phyloP scores from a whole-genome alignment of 202 grass and related monocot species.

The Zizania palustris region DNA sequence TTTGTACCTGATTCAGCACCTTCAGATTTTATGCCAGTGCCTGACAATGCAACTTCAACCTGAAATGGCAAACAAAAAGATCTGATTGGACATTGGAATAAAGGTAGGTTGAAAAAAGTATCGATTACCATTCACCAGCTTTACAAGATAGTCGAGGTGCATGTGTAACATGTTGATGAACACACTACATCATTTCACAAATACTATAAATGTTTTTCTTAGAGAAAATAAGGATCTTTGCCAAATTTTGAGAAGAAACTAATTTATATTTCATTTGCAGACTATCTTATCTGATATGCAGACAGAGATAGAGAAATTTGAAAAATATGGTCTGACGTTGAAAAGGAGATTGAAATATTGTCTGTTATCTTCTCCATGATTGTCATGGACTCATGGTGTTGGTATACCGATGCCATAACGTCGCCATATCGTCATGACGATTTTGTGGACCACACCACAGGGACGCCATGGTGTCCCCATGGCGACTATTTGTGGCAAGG shows the following conservation, averaged over 20 bases:
- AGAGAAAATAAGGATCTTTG: neutral
- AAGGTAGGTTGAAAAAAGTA: slow-evolving; percentile 10
- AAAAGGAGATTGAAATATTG: neutral
- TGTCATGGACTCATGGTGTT: no score
- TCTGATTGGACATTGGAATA: neutral
- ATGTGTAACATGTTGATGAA: neutral
- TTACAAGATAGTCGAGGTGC: slow-evolving; percentile 6
- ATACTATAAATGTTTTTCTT: neutral
- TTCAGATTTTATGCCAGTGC: slow-evolving; percentile 67
- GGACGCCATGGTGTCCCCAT: no score
- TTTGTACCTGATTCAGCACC: slow-evolving; percentile 63
- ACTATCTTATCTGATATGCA: neutral
- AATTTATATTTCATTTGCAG: neutral
- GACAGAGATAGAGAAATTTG: slow-evolving; percentile 13
- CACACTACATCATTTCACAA: neutral
- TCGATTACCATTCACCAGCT: neutral
- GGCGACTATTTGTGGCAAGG: no score
- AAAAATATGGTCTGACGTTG: neutral
- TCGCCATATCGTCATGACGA: no score
- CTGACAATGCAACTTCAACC: slow-evolving; percentile 79
- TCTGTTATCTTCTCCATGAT: neutral
- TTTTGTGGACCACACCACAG: no score
- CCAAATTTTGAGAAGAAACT: neutral
- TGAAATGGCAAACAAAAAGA: slow-evolving; percentile 43
- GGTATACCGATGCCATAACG: no score